A percentile compares a stretch with the other conserved stretches of the same genome.
Conservation (phyloP, 225 moss, liverwort and hornwort genomes). For the Pseudoscleropodium purum region DNA sequence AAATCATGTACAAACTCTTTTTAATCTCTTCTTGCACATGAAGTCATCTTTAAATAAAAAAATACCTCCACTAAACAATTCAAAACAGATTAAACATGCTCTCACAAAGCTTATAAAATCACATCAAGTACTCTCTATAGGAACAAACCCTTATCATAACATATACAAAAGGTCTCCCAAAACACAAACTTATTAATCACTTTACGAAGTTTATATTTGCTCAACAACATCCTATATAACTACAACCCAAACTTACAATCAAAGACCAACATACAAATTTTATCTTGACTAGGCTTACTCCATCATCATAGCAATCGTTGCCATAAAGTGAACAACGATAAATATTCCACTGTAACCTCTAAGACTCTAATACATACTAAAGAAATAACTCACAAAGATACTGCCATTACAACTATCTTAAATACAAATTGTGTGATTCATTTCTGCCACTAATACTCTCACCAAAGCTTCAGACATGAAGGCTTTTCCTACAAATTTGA, state of each 20-base stretch:
- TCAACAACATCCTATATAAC: background rate
- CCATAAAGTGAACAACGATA: too few species aligned
- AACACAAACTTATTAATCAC: background rate
- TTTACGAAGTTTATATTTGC: background rate
- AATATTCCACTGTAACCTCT: too few species aligned
- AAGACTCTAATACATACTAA: background rate
- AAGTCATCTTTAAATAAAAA: background rate
- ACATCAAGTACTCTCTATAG: background rate
- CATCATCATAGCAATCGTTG: too few species aligned
- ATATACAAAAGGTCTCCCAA: background rate
- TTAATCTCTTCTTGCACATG: fast-evolving
- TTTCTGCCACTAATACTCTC: background rate
- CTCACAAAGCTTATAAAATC: background rate
- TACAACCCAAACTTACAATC: too few species aligned
- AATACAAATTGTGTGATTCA: background rate
- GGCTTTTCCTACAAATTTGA: too few species aligned
- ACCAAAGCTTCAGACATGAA: background rate
- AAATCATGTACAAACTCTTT: background rate
- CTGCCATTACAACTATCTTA: background rate
- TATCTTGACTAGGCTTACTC: too few species aligned
- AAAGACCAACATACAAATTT: too few species aligned
- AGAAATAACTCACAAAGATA: background rate
- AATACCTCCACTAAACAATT: background rate
- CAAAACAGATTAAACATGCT: background rate
- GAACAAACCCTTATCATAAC: background rate